These are phyloP conservation scores for Nakaseomyces nivariensis DNA, from an alignment of 1,139 yeast genomes.

Conservation along the genomic window DNA sequence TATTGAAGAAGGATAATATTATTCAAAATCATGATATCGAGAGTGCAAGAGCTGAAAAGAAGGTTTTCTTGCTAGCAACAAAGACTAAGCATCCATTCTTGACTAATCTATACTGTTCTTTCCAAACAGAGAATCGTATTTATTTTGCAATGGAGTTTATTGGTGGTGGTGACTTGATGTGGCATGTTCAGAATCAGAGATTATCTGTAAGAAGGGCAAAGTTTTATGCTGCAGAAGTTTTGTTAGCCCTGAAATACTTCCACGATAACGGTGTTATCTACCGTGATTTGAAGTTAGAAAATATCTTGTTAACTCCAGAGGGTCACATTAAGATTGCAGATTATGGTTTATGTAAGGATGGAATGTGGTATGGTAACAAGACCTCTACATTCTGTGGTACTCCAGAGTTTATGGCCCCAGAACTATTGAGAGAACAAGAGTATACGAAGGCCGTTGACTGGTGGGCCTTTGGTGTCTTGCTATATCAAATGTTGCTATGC, in stretches of 20 bases:
- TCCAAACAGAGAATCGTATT: constrained; percentile 94
- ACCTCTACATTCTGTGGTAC: constrained; percentile 98
- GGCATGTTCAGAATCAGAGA: constrained; percentile 93
- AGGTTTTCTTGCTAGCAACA: constrained; percentile 85
- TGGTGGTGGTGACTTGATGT: constrained; percentile 97
- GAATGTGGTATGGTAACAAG: constrained; percentile 84
- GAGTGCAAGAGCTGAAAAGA: constrained; percentile 85
- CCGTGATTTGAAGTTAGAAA: constrained; percentile 92
- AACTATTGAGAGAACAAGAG: constrained; percentile 82
- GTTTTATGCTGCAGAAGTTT: constrained; percentile 93
- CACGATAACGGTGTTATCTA: constrained; percentile 94
- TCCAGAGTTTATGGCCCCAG: constrained; percentile 99
- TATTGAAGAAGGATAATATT: constrained; percentile 86
- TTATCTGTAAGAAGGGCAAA: constrained; percentile 88
- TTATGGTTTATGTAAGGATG: constrained; percentile 92
- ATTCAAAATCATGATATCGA: constrained; percentile 94
- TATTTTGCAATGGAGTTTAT: constrained; percentile 98
- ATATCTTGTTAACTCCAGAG: constrained; percentile 72
- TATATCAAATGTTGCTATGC: constrained; percentile 92
- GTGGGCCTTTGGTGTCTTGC: constrained; percentile 98
- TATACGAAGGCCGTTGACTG: constrained; percentile 94
- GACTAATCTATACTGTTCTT: constrained; percentile 84
- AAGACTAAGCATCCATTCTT: constrained; percentile 87
- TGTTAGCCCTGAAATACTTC: constrained; percentile 80
- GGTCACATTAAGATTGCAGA: constrained; percentile 98